Evolutionary conservation across 1,284 basidiomycete genomes (phyloP).

Genomic region (Melampsora americana): DNA sequence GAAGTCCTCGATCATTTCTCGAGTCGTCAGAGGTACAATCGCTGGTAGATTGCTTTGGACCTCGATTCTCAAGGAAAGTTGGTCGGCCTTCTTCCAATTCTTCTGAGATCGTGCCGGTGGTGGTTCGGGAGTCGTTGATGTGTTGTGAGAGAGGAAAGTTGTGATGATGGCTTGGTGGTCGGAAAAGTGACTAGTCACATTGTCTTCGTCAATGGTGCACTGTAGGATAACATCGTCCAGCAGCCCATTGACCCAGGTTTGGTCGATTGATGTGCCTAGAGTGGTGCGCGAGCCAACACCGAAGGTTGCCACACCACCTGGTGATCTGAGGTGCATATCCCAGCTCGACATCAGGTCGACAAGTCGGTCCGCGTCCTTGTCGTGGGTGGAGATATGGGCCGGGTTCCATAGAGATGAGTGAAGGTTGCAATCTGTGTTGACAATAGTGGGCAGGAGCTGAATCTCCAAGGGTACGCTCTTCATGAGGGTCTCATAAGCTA

Average conservation of each 20-base stretch:
- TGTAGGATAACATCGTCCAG: too few species aligned
- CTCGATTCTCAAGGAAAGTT: not conserved
- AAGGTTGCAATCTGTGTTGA: not conserved
- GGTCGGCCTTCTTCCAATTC: not conserved
- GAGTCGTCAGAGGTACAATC: not conserved
- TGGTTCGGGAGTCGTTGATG: not conserved
- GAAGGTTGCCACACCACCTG: slow-evolving; percentile 8
- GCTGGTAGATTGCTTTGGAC: not conserved
- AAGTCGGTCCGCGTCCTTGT: not conserved
- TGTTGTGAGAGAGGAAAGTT: not conserved
- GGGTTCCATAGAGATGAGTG: not conserved
- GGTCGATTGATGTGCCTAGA: slow-evolving; percentile 1
- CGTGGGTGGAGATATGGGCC: not conserved
- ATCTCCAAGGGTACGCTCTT: not conserved
- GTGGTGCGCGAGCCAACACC: not conserved
- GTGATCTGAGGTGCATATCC: not conserved
- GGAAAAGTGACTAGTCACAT: too few species aligned
- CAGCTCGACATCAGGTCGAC: not conserved
- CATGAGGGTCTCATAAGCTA: not conserved
- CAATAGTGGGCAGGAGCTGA: not conserved
- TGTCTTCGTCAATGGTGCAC: too few species aligned
- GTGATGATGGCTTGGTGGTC: slow-evolving; percentile 32
- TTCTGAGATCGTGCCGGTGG: not conserved
- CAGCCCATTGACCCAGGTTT: too few species aligned
- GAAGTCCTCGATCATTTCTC: not conserved